Base-by-base conservation (phyloP, 805 yeast species). In the Teunomyces lycoperdinae region DNA sequence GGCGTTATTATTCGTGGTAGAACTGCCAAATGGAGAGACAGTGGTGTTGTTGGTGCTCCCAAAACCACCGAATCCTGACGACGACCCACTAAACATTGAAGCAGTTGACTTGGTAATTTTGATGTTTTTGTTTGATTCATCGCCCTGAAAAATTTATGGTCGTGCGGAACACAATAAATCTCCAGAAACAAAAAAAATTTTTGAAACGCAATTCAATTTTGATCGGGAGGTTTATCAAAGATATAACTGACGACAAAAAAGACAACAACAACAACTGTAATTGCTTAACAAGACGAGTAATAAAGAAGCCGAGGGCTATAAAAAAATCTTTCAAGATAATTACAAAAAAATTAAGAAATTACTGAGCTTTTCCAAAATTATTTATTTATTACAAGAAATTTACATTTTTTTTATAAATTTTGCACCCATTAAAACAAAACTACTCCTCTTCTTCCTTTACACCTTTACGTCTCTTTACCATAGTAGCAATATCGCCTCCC, bases 21-120 rank as follows among this genome's bases (percentile, higher is more conserved):
- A 42, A 9, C 69, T 53, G 33, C 74, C 74, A 60, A 71, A 70
- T 3, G 73, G 70, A 3, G 78, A 64, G 4, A 57, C 55, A 20
- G 63, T 55, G 47, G 58, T 61, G 44, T 58, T 55, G 36, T 51
- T 56, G 16, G 58, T 35, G 39, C 53, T 48, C 50, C 54, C 40
- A 46, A 49, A 51, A 35, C 82, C 82, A 9, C 83, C 83, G 60
- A 79, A 79, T 14, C 83, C 83, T 42, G 79, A 70, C 10, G 71
- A 64, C 17, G 74, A 57, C 50, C 68, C 61, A 42, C 82, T 80
- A 68, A 79, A 79, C 83, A 79, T 71, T 40, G 32, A 24, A 27
- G 35, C 28, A 30, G n/a, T 31, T 47, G 40, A 20, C 24, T 20
- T 20, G 24, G 6, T 5, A 28, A 7, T 16, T 11, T 33, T 43